phyloP scores from a whole-genome alignment of 805 yeast species.

The Starmera dryadoides region DNA sequence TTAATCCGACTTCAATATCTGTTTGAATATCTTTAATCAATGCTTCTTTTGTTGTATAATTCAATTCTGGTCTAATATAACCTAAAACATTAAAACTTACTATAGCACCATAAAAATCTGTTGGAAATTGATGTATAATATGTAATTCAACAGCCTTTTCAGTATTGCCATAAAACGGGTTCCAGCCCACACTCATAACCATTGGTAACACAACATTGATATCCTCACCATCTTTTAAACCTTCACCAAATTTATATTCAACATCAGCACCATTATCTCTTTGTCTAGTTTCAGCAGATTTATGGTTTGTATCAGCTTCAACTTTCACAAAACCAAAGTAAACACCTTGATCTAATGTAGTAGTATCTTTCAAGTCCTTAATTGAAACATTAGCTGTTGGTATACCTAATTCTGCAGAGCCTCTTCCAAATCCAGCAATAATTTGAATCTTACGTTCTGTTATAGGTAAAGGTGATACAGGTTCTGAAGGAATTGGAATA shows the following conservation, averaged over 20 bases:
- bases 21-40: constrained; percentile 74
- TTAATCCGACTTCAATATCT: constrained; percentile 66
- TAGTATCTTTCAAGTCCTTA: constrained; percentile 31
- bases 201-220: constrained; percentile 57
- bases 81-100: constrained; percentile 72
- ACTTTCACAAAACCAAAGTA: constrained; percentile 75
- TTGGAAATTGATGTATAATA: constrained; percentile 62
- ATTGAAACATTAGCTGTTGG: constrained; percentile 92
- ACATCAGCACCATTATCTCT: constrained; percentile 36
- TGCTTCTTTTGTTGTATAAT: constrained; percentile 80
- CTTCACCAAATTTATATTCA: constrained; percentile 54
- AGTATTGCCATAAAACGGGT: constrained; percentile 80
- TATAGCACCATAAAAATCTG: constrained; percentile 76
- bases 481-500: constrained; percentile 30
- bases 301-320: constrained; percentile 7
- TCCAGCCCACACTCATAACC: constrained; percentile 96
- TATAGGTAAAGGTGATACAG: constrained; percentile 42
- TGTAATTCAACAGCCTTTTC: constrained; percentile 85
- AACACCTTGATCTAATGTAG: constrained; percentile 62
- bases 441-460: constrained; percentile 38
- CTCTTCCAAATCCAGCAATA: constrained; percentile 89
- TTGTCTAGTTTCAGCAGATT: constrained; percentile 14
- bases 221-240: constrained; percentile 30
- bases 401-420: constrained; percentile 86
- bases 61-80: constrained; percentile 83